Percentiles rank a stretch among this genome's conserved stretches.
Conservation (phyloP, 2,329 filamentous ascomycete genomes). For the Lachnellula hyalina region DNA sequence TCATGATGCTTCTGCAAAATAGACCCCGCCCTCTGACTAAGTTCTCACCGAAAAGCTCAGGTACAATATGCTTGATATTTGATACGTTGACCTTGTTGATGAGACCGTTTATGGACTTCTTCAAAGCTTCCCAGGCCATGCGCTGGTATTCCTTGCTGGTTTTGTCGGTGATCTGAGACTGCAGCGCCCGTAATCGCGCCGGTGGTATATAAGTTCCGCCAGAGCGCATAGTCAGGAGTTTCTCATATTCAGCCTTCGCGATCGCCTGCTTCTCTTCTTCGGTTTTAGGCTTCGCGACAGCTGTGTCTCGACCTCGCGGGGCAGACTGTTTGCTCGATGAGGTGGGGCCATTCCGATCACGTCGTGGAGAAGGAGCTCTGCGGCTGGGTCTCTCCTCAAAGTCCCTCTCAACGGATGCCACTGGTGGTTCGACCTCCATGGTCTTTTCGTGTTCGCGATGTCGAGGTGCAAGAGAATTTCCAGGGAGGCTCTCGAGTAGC, state of each 20-base stretch:
- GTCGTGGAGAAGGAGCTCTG: constrained; percentile 17
- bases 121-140: constrained; percentile 98
- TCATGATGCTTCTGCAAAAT: constrained; percentile 96
- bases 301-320: constrained; percentile 15
- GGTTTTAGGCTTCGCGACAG: constrained; percentile 37
- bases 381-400: constrained; percentile 9
- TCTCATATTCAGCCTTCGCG: constrained; percentile 89
- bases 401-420: constrained; percentile 5
- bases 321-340: constrained; percentile 12
- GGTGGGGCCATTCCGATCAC: constrained; percentile 22
- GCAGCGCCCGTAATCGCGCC: constrained; percentile 80
- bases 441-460: background rate
- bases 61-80: constrained; percentile 97
- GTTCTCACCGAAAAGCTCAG: constrained; percentile 93
- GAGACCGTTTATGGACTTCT: constrained; percentile 96
- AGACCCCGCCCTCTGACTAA: constrained; percentile 83
- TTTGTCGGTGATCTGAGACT: constrained; percentile 96
- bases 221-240: constrained; percentile 84
- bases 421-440: constrained; percentile 18
- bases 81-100: constrained; percentile 99
- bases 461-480: background rate
- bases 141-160: constrained; percentile 95
- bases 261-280: constrained; percentile 83
- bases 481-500: background rate
- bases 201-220: constrained; percentile 97